phyloP scores from a whole-genome alignment of 208 protist genomes.

The Leishmania braziliensis region DNA sequence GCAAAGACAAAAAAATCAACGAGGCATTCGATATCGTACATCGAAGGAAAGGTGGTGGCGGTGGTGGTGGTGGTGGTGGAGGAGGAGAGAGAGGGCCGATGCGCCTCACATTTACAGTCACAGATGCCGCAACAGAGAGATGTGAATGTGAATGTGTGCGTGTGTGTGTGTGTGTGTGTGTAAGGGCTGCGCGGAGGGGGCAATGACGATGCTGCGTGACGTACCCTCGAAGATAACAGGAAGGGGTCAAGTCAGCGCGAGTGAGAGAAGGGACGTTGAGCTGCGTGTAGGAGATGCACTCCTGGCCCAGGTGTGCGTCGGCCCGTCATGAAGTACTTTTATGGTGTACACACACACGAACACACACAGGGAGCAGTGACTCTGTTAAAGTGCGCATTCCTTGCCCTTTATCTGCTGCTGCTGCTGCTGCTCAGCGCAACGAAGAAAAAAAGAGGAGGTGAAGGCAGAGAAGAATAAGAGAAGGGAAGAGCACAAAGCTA shows the following conservation, averaged over 20 bases:
- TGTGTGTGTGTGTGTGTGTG: conserved; percentile 1
- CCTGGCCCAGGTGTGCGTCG: background rate
- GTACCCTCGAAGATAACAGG: background rate
- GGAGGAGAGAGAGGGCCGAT: background rate
- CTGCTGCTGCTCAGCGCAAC: too few species aligned
- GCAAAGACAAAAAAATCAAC: background rate
- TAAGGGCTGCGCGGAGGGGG: too few species aligned
- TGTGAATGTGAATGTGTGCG: background rate
- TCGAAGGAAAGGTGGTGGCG: background rate
- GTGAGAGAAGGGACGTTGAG: background rate
- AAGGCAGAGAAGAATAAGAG: background rate
- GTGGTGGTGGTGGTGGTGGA: background rate
- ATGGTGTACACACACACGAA: background rate
- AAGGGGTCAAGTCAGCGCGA: background rate
- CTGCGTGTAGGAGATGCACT: background rate
- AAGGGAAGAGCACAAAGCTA: background rate
- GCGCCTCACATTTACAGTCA: background rate
- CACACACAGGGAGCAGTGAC: background rate
- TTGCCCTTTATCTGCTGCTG: too few species aligned
- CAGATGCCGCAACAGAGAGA: background rate
- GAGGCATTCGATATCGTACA: background rate
- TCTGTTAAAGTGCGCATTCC: too few species aligned
- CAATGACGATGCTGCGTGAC: background rate
- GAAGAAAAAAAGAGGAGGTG: background rate
- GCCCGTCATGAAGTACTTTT: background rate